These are phyloP conservation scores for Fraxinus latifolia DNA, from an alignment of 305 asterid genomes.

Conservation along the genomic window DNA sequence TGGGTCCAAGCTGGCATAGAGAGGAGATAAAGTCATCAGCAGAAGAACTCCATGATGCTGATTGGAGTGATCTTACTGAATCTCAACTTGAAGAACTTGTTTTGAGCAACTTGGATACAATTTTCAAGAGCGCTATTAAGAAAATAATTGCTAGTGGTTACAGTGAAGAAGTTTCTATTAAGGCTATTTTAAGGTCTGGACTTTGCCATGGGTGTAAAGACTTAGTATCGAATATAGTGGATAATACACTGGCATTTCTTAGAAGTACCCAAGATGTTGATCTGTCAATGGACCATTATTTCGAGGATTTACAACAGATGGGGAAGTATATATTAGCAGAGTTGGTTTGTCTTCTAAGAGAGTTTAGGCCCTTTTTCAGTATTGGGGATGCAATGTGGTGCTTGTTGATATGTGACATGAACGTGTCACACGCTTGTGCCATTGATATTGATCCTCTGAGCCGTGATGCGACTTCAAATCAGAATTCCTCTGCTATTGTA, in stretches of 20 bases:
- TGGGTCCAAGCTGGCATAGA: constrained; percentile 37
- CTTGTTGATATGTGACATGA: constrained; percentile 84
- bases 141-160: constrained; percentile 68
- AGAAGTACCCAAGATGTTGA: constrained; percentile 57
- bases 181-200: constrained; percentile 82
- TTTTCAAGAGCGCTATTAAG: constrained; percentile 73
- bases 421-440: constrained; percentile 80
- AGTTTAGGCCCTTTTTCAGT: constrained; percentile 80
- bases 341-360: constrained; percentile 74
- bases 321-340: constrained; percentile 83
- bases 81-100: constrained; percentile 79
- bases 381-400: constrained; percentile 99
- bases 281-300: constrained; percentile 57
- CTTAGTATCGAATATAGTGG: constrained; percentile 80
- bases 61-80: constrained; percentile 89
- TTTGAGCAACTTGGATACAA: constrained; percentile 66
- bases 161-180: constrained; percentile 58
- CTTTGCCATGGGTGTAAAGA: constrained; percentile 89
- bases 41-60: constrained; percentile 61
- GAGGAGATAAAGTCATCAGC: constrained; percentile 48
- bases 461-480: constrained; percentile 36
- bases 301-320: constrained; percentile 77
- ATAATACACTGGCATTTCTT: constrained; percentile 66
- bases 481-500: constrained; percentile 34
- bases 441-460: constrained; percentile 62